Evolutionary conservation across 768 basidiomycete genomes (phyloP).

Genomic region (Macrocybe gigantea): DNA sequence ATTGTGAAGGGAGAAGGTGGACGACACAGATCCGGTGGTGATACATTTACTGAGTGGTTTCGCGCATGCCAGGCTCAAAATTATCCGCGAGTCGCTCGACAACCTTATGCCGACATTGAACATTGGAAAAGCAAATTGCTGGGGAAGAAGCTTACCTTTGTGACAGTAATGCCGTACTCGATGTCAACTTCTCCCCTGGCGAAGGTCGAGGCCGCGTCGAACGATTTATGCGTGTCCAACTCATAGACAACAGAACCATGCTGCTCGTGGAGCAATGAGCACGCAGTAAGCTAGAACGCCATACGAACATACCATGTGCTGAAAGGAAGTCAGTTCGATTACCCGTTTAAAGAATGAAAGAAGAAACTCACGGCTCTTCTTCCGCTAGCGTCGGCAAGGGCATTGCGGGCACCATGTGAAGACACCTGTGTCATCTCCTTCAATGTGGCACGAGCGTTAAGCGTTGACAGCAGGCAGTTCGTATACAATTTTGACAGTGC

Average conservation of each 20-base stretch:
- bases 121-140: no score
- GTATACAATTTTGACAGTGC: conserved; percentile 42
- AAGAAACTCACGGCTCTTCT: no score
- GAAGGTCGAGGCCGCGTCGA: conserved; percentile 8
- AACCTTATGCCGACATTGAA: no score
- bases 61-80: no score
- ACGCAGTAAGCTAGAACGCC: background rate
- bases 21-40: no score
- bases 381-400: background rate
- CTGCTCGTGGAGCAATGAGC: conserved; percentile 3
- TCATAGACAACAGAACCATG: conserved; percentile 22
- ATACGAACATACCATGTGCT: no score
- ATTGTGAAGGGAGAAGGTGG: no score
- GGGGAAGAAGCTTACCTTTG: conserved; percentile 19
- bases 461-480: conserved; percentile 42
- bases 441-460: conserved; percentile 36
- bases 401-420: no score
- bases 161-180: conserved; percentile 33
- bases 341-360: no score
- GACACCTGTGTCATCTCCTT: conserved; percentile 14
- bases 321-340: no score
- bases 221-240: conserved; percentile 21
- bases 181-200: conserved; percentile 12
- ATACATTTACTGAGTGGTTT: no score
- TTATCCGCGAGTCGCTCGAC: no score